Evolutionary conservation across 2,329 filamentous ascomycete genomes (phyloP).

Genomic region (Domatiomyces globalis): DNA sequence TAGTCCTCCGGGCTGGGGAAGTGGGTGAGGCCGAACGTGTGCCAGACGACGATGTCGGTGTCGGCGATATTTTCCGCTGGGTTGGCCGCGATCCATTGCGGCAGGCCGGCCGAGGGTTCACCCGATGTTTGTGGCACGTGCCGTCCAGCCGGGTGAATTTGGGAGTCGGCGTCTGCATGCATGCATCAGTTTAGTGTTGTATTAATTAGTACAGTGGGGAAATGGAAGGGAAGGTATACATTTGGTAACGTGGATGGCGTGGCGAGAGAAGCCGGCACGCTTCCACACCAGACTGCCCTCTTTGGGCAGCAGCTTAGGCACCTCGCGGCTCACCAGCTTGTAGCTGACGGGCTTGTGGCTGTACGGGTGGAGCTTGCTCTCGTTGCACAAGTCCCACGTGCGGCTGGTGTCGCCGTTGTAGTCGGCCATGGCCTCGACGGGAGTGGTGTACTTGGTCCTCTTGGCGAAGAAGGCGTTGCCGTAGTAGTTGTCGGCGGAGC

Average conservation of each 20-base stretch:
- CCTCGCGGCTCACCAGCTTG: slow-evolving; percentile 79
- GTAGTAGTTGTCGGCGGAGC: slow-evolving; percentile 69
- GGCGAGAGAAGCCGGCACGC: slow-evolving; percentile 71
- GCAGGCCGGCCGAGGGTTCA: slow-evolving; percentile 57
- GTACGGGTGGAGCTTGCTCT: slow-evolving; percentile 68
- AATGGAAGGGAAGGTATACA: slow-evolving; percentile 42
- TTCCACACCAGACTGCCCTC: slow-evolving; percentile 75
- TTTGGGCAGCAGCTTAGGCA: slow-evolving; percentile 65
- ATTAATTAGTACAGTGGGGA: slow-evolving; percentile 11
- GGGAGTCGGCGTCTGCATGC: slow-evolving; percentile 54
- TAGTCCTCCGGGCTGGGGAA: slow-evolving; percentile 85
- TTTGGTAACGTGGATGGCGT: slow-evolving; percentile 77
- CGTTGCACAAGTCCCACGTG: slow-evolving; percentile 85
- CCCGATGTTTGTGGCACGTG: slow-evolving; percentile 82
- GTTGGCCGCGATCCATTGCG: slow-evolving; percentile 59
- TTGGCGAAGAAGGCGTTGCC: slow-evolving; percentile 83
- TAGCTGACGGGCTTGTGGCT: slow-evolving; percentile 74
- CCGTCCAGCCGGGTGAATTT: slow-evolving; percentile 71
- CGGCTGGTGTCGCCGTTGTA: slow-evolving; percentile 67
- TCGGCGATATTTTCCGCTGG: slow-evolving; percentile 57
- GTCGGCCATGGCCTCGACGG: slow-evolving; percentile 55
- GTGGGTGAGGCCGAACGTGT: slow-evolving; percentile 82
- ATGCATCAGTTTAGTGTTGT: background rate
- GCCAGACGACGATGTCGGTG: slow-evolving; percentile 80
- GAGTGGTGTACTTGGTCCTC: slow-evolving; percentile 63